Base-by-base conservation (phyloP, 768 basidiomycete species). In the Baorangia bicolor region DNA sequence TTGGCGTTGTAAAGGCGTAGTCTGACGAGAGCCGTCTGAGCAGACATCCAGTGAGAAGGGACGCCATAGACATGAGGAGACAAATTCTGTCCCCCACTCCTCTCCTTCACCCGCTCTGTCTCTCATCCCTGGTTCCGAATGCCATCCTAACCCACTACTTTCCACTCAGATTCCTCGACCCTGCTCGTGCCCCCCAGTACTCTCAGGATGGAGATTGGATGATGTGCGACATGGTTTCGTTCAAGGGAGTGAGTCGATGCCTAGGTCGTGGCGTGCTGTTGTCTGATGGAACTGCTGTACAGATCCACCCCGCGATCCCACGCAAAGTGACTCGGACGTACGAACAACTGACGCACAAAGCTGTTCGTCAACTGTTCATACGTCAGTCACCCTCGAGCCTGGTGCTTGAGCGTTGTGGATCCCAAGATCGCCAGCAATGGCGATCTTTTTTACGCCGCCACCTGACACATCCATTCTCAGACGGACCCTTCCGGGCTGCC, bases 251-350 rank as follows among this genome's bases (percentile, higher is more conserved):
- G 13, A 58, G 56, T 50, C 9, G 12, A 11, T 13, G n/a, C 3
- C 10, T 1, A 7, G 21, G 1, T 42, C 31, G 33, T 14, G 18
- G 12, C 28, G 3, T 23, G 5, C 4, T 3, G 4, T 25, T 4
- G 4, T 14, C 37, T 44, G 4, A 56, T 31, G 21, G 4, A 42
- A 33, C 5, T 9, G 30, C 10, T 34, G 10, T 16, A 18, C 25
- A 60, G 58, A 39, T 42, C 43, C 51, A 5, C n/a, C 10, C 39
- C 1, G 18, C 1, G 31, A 46, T 30, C 28, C 41, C 0, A 25
- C 5, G 20, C 60, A 4, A 21, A 18, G 55, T 62, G 60, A 39
- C n/a, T 35, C 23, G 11, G 60, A 62, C 12, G 60, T 54, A 62
- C 51, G 56, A 54, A 62, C 18, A 58, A 18, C 38, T 48, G 56